Evolutionary conservation across 371 early-diverging fungal genomes (phyloP), one percentile per base, ranked within the genome.

Genomic region (Mucor plumbeus): DNA sequence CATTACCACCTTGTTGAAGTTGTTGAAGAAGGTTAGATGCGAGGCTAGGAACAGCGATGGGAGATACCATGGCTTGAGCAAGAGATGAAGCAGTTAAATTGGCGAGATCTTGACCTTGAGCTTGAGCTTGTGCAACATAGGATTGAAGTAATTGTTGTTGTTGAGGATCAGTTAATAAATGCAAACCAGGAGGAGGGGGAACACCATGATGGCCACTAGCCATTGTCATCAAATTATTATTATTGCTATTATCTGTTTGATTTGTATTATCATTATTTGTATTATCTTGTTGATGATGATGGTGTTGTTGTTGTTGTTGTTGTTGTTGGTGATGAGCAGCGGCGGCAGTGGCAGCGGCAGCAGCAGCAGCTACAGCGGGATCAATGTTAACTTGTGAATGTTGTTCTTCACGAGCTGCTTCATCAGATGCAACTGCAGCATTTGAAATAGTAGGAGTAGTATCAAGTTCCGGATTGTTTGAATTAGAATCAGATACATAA

Each of bases 51-150:
- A 83, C 79, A n/a, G 78, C 71, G 43, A 83, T 79, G 21, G 83
- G 83, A 19, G 83, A 77, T 3, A 80, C 79, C 83, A 83, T 83
- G 13, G 83, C 83, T 71, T 83, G 83, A 11, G 81, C 83, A 34
- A 83, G 60, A 15, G 83, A 80, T 31, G 83, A 79, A 5, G 83
- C 83, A 7, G 83, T 79, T 1, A 82, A 65, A 50, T 77, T 75
- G 3, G 77, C 77, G 3, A 80, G 71, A 59, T 83, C 83, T 36
- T 83, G 83, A 31, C 80, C 80, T 34, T 72, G 73, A 0, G 77
- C 78, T 21, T 48, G 48, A 21, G 48, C 48, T 44, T 73, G 74
- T 10, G 78, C 78, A 33, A 79, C 81, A 65, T 79, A 83, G 0
- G 69, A 68, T 63, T 80, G 81, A 38, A 83, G 59, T 21, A 80